Evolutionary conservation across 768 basidiomycete species (phyloP).

Genomic region (Sistotremastrum suecicum): DNA sequence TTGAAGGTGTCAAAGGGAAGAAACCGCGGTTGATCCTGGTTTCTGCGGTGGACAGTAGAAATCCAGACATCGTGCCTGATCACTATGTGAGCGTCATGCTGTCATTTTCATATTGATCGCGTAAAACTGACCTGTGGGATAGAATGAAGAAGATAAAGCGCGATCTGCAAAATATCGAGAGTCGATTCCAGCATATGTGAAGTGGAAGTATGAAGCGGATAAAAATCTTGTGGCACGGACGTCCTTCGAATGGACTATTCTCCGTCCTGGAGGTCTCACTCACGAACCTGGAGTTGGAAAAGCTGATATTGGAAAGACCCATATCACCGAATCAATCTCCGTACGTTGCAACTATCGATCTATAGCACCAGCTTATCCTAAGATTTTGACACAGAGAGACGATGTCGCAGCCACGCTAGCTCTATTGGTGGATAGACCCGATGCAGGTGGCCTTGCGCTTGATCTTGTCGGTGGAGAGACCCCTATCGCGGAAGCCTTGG

Average conservation of each 20-base stretch:
- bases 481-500: constrained; percentile 31
- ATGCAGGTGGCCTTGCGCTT: constrained; percentile 41
- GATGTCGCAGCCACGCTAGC: constrained; percentile 41
- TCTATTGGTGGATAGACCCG: constrained; percentile 32
- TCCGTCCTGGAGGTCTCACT: constrained; percentile 46
- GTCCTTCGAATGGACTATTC: constrained; percentile 52
- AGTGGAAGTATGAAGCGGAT: constrained; percentile 31
- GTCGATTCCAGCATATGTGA: constrained; percentile 27
- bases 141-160: constrained; percentile 34
- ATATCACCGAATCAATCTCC: constrained; percentile 30
- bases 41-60: constrained; percentile 42
- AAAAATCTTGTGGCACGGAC: constrained; percentile 29
- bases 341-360: constrained; percentile 19
- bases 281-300: constrained; percentile 37
- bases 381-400: constrained; percentile 26
- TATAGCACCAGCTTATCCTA: background rate
- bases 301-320: constrained; percentile 38
- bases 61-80: constrained; percentile 32
- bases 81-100: constrained; percentile 30
- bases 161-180: constrained; percentile 26
- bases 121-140: background rate
- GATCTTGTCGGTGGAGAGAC: constrained; percentile 45
- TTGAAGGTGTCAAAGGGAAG: constrained; percentile 32
- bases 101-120: background rate
- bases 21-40: constrained; percentile 44